Conservation (phyloP, 129 eudicot species). For the Silybum marianum region DNA sequence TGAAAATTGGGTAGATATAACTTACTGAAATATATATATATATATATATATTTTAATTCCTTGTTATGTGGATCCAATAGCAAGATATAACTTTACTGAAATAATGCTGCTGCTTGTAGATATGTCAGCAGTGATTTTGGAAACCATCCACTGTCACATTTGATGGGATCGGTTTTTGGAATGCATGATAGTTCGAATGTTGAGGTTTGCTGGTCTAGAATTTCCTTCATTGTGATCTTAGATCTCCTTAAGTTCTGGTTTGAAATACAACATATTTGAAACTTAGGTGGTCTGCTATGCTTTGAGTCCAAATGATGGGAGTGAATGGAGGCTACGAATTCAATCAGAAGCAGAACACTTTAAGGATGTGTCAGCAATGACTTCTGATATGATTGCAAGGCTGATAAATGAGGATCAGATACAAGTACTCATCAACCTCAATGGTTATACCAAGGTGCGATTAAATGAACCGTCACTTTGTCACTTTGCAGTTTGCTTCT, state of each 20-base stretch:
- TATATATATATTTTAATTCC: not conserved
- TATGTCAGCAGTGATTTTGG: slow-evolving; percentile 99
- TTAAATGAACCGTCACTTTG: not conserved
- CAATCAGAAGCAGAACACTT: slow-evolving; percentile 95
- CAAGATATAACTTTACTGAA: not conserved
- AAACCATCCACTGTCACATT: slow-evolving; percentile 92
- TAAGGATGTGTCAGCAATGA: slow-evolving; percentile 82
- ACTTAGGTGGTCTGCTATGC: slow-evolving; percentile 92
- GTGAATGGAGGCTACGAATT: slow-evolving; percentile 86
- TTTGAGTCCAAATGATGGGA: slow-evolving; percentile 88
- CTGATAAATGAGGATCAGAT: slow-evolving; percentile 84
- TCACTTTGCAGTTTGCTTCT: not conserved
- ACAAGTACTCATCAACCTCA: slow-evolving; percentile 87
- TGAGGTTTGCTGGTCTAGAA: slow-evolving; percentile 49
- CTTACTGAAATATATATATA: not conserved
- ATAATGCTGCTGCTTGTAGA: slow-evolving; percentile 35
- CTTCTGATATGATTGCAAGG: slow-evolving; percentile 84
- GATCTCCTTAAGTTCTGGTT: slow-evolving; percentile 14
- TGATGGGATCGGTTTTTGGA: slow-evolving; percentile 99
- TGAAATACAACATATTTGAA: not conserved
- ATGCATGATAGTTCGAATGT: slow-evolving; percentile 80
- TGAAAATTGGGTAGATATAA: slow-evolving; percentile 77
- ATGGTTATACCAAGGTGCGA: slow-evolving; percentile 92
- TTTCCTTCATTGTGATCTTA: not conserved
- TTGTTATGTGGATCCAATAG: not conserved